Evolutionary conservation across 768 basidiomycete genomes (phyloP).

Genomic region (Lyophyllum semitale): DNA sequence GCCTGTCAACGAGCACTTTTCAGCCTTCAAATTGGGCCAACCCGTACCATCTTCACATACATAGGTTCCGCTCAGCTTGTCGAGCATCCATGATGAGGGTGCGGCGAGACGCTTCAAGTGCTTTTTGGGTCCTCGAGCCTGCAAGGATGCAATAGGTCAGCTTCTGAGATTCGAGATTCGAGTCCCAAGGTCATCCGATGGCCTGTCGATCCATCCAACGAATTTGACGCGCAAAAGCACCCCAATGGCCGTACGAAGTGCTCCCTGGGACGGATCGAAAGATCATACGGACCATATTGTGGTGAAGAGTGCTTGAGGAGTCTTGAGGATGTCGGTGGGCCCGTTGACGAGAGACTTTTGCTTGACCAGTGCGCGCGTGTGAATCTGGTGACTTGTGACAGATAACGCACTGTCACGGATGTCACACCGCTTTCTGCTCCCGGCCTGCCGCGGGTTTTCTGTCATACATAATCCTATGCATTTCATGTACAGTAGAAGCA

Average conservation of each 20-base stretch:
- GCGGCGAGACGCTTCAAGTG: conserved; percentile 97
- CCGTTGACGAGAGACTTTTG: conserved; percentile 43
- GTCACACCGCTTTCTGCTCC: not conserved
- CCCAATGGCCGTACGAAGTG: conserved; percentile 19
- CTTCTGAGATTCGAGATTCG: conserved; percentile 8
- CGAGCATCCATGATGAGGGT: conserved; percentile 99
- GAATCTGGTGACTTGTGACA: conserved; percentile 27
- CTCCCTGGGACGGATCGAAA: conserved; percentile 21
- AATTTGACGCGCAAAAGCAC: conserved; percentile 17
- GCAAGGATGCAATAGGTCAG: conserved; percentile 27
- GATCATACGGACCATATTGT: conserved; percentile 49
- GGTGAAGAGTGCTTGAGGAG: conserved; percentile 40
- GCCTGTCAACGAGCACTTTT: conserved; percentile 50
- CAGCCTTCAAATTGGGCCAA: not conserved
- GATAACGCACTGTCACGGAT: conserved; percentile 3
- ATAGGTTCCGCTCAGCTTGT: conserved; percentile 95
- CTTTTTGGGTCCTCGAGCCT: conserved; percentile 99
- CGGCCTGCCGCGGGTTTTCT: not conserved
- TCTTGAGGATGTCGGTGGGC: conserved; percentile 47
- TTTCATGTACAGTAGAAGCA: not conserved
- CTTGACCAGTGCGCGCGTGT: conserved; percentile 33
- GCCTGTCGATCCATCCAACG: conserved; percentile 39
- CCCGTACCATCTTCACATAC: conserved; percentile 46
- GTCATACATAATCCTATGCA: not conserved
- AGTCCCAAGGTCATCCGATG: conserved; percentile 41